A percentile compares a stretch with the other conserved stretches of the same genome.
phyloP scores from a whole-genome alignment of 495 filamentous ascomycete species.

The Staphylotrichum longicolle region DNA sequence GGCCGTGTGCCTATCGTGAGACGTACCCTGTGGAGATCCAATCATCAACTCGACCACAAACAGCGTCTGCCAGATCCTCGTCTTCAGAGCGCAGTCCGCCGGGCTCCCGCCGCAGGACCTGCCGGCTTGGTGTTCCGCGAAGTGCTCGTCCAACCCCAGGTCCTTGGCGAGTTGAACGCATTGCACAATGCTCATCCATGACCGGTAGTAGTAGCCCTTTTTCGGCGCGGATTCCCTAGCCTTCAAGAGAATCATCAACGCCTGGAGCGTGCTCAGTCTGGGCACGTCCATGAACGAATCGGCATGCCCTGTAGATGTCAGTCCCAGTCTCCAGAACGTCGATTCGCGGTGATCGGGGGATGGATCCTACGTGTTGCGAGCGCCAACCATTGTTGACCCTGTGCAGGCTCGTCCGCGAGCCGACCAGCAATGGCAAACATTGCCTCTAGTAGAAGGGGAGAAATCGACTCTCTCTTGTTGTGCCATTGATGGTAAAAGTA shows the following conservation, averaged over 20 bases:
- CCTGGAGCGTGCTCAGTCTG: slow-evolving; percentile 90
- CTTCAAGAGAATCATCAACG: slow-evolving; percentile 82
- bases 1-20: too few relatives aligned
- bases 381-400: slow-evolving; percentile 92
- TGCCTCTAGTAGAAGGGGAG: slow-evolving; percentile 86
- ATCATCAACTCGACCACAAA: slow-evolving; percentile 90
- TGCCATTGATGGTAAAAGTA: slow-evolving; percentile 93
- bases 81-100: slow-evolving; percentile 79
- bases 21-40: slow-evolving; percentile 85
- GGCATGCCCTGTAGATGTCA: slow-evolving; percentile 68
- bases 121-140: slow-evolving; percentile 68
- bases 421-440: slow-evolving; percentile 92
- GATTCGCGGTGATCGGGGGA: not conserved
- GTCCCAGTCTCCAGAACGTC: slow-evolving; percentile 1
- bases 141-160: slow-evolving; percentile 86
- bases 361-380: slow-evolving; percentile 73
- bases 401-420: slow-evolving; percentile 74
- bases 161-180: slow-evolving; percentile 92
- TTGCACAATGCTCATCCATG: slow-evolving; percentile 95
- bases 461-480: slow-evolving; percentile 78
- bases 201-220: slow-evolving; percentile 93
- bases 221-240: slow-evolving; percentile 88
- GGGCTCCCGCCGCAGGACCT: slow-evolving; percentile 63
- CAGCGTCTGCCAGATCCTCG: slow-evolving; percentile 86
- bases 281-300: slow-evolving; percentile 96